phyloP scores from a whole-genome alignment of 805 yeast species.

The Barnettozyma sucrosica region DNA sequence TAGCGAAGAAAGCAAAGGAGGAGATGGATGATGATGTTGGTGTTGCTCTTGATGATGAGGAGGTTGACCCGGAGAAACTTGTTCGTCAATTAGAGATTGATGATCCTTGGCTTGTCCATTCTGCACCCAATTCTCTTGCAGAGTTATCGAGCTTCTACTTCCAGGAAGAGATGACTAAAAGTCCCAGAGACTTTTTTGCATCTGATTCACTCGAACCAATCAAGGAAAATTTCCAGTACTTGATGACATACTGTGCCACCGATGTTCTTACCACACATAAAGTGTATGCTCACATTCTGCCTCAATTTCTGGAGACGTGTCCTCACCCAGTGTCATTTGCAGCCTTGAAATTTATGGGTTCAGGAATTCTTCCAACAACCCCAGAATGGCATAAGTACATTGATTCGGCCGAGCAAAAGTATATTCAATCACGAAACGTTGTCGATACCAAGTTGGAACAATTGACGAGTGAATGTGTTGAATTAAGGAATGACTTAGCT shows the following conservation, averaged over 20 bases:
- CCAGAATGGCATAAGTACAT: constrained; percentile 68
- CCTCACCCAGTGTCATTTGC: constrained; percentile 96
- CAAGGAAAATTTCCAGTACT: constrained; percentile 46
- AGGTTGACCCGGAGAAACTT: background rate
- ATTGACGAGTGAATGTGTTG: constrained; percentile 56
- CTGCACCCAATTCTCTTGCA: constrained; percentile 73
- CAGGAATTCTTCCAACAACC: constrained; percentile 74
- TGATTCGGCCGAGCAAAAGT: constrained; percentile 59
- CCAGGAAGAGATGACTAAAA: constrained; percentile 58
- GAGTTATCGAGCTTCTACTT: constrained; percentile 80
- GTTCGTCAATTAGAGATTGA: constrained; percentile 31
- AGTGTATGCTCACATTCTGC: constrained; percentile 65
- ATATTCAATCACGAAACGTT: constrained; percentile 48
- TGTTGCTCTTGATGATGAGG: background rate
- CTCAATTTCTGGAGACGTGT: constrained; percentile 56
- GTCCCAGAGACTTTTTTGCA: constrained; percentile 58
- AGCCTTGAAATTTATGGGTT: constrained; percentile 69
- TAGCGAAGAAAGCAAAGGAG: constrained; percentile 16
- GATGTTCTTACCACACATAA: constrained; percentile 76
- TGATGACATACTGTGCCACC: constrained; percentile 76
- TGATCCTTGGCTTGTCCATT: constrained; percentile 81
- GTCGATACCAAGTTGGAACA: constrained; percentile 54
- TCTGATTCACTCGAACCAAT: constrained; percentile 49
- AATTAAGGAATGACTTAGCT: constrained; percentile 37
- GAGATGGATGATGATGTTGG: constrained; percentile 10